Percentiles rank a stretch among this genome's conserved stretches.
Conservation (phyloP, 179 eudicot species). For the Silene coronaria region DNA sequence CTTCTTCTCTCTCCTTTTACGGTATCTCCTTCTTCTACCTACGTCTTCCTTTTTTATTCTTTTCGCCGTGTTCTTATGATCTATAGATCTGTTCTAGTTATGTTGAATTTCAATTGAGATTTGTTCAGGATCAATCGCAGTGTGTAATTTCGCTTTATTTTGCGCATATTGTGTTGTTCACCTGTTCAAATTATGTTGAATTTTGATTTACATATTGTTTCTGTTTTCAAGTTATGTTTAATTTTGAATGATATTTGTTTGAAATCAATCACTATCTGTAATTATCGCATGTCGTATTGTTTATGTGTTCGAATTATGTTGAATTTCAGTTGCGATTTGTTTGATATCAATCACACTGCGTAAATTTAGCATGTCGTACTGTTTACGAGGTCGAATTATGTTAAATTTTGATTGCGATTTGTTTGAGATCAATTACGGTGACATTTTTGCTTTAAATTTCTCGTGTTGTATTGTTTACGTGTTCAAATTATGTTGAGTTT, state of each 20-base stretch:
- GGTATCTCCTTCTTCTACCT: slow-evolving; percentile 16
- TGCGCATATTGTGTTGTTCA: background rate
- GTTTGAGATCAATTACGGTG: too few relatives aligned
- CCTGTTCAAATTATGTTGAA: background rate
- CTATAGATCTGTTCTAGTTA: slow-evolving; percentile 11
- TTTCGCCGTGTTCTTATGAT: background rate
- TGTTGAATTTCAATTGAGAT: background rate
- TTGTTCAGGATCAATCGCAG: background rate
- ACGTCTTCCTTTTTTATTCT: slow-evolving; percentile 6
- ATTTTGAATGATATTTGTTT: too few relatives aligned
- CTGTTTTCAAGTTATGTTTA: too few relatives aligned
- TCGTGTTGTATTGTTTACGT: too few relatives aligned
- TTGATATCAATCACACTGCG: too few relatives aligned
- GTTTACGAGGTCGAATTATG: background rate
- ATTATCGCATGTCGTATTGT: too few relatives aligned
- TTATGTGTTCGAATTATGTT: background rate
- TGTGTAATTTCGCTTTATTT: too few relatives aligned
- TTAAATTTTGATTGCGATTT: background rate
- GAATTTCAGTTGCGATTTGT: background rate
- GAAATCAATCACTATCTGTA: too few relatives aligned
- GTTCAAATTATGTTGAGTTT: background rate
- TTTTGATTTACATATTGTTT: too few relatives aligned
- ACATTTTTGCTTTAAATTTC: background rate
- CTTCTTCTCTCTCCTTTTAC: slow-evolving; percentile 14
- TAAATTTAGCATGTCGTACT: too few relatives aligned